These are phyloP conservation scores for Aspergillus nidulans DNA, from an alignment of 495 filamentous ascomycete species.

Conservation along the genomic window DNA sequence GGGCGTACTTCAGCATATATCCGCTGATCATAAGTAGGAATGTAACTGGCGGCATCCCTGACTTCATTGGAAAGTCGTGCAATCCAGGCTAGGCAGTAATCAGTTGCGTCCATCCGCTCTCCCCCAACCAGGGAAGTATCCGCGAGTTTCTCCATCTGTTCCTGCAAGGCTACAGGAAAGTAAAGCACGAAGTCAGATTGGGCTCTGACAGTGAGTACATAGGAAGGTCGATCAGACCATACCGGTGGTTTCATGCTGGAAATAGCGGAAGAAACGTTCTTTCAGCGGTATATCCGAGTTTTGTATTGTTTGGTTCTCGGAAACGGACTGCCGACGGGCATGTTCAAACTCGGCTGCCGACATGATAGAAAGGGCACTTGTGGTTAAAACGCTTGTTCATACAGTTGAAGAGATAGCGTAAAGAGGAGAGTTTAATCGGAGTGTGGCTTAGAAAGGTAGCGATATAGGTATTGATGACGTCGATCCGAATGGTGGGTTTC, in stretches of 20 bases:
- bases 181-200: constrained; percentile 11
- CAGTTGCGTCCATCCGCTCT: constrained; percentile 60
- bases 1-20: constrained; percentile 61
- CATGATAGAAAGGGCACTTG: constrained; percentile 21
- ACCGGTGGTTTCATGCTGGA: constrained; percentile 69
- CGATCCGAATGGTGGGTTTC: constrained; percentile 10
- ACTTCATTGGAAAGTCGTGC: constrained; percentile 63
- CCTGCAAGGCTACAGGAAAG: constrained; percentile 49
- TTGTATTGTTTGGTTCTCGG: constrained; percentile 38
- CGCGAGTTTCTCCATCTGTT: constrained; percentile 54
- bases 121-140: constrained; percentile 48
- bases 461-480: constrained; percentile 24
- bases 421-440: not conserved
- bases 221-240: constrained; percentile 18
- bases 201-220: constrained; percentile 11
- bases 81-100: constrained; percentile 63
- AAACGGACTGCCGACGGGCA: constrained; percentile 31
- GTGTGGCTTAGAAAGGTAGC: not conserved
- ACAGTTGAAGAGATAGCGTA: not conserved
- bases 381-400: not conserved
- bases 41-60: constrained; percentile 61
- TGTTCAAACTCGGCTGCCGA: constrained; percentile 27
- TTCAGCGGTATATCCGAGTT: constrained; percentile 51
- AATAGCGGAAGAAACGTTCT: constrained; percentile 74
- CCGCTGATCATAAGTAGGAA: constrained; percentile 74